Evolutionary conservation across 805 yeast species (phyloP).

Genomic region (Kodamaea jinghongensis): DNA sequence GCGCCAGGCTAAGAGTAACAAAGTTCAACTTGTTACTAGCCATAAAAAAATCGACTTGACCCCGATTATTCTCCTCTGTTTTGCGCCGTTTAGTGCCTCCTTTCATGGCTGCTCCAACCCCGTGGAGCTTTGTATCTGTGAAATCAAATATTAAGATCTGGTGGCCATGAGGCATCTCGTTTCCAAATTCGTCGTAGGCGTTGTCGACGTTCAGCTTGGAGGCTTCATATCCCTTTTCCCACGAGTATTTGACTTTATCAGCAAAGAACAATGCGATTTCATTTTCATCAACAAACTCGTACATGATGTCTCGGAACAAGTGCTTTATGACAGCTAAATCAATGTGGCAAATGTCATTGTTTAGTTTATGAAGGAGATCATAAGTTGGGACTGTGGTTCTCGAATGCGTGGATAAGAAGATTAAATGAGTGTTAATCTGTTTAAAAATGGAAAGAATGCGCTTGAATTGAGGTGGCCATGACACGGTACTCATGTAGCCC

Average conservation of each 20-base stretch:
- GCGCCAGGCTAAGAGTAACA: slow-evolving; percentile 52
- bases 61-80: slow-evolving; percentile 9
- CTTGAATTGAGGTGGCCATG: slow-evolving; percentile 8
- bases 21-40: slow-evolving; percentile 43
- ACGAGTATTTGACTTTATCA: slow-evolving; percentile 40
- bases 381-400: slow-evolving; percentile 30
- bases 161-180: slow-evolving; percentile 47
- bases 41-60: slow-evolving; percentile 20
- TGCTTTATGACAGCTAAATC: slow-evolving; percentile 66
- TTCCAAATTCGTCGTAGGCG: slow-evolving; percentile 52
- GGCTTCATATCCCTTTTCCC: slow-evolving; percentile 35
- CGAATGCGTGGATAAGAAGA: slow-evolving; percentile 38
- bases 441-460: slow-evolving; percentile 17
- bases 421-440: slow-evolving; percentile 37
- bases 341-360: slow-evolving; percentile 30
- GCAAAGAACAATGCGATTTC: slow-evolving; percentile 48
- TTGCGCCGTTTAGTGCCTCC: slow-evolving; percentile 20
- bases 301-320: slow-evolving; percentile 59
- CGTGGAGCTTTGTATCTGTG: slow-evolving; percentile 61
- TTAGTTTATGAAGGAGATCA: slow-evolving; percentile 29
- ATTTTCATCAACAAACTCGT: slow-evolving; percentile 75
- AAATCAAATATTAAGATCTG: slow-evolving; percentile 75
- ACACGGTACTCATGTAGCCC: background rate
- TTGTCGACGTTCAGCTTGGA: slow-evolving; percentile 40
- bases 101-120: slow-evolving; percentile 35